phyloP scores from a whole-genome alignment of 441 rosid genomes.

The Adansonia rubrostipa region DNA sequence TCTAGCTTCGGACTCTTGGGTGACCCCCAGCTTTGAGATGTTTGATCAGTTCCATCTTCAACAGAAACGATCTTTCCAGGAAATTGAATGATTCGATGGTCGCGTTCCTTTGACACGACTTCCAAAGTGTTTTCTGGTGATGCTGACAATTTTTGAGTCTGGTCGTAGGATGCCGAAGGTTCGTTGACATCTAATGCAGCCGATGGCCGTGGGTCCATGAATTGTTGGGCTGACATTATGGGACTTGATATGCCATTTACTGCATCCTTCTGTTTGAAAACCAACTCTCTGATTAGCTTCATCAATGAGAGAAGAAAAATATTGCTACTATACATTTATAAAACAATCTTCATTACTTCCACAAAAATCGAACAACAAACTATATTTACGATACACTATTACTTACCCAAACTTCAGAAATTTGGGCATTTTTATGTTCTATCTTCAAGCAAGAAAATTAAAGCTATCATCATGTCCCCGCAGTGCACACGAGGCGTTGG shows the following conservation, averaged over 20 bases:
- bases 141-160: constrained; percentile 37
- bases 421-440: background rate
- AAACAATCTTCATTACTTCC: background rate
- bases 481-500: constrained; percentile 21
- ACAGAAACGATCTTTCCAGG: constrained; percentile 38
- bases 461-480: background rate
- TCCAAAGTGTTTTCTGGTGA: constrained; percentile 48
- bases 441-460: background rate
- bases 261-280: constrained; percentile 36
- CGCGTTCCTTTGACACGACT: constrained; percentile 39
- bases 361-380: background rate
- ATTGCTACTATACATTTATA: background rate
- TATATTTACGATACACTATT: background rate
- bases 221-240: constrained; percentile 37
- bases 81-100: constrained; percentile 26
- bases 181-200: constrained; percentile 46
- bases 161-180: constrained; percentile 41
- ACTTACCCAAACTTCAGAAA: background rate
- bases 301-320: background rate
- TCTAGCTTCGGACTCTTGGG: constrained; percentile 52
- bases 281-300: background rate
- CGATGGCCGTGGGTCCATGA: constrained; percentile 46
- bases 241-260: constrained; percentile 36
- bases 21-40: constrained; percentile 47
- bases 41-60: constrained; percentile 43